These are phyloP conservation scores for Suhomyces sp. DNA, from an alignment of 805 yeast species.

Conservation along the genomic window DNA sequence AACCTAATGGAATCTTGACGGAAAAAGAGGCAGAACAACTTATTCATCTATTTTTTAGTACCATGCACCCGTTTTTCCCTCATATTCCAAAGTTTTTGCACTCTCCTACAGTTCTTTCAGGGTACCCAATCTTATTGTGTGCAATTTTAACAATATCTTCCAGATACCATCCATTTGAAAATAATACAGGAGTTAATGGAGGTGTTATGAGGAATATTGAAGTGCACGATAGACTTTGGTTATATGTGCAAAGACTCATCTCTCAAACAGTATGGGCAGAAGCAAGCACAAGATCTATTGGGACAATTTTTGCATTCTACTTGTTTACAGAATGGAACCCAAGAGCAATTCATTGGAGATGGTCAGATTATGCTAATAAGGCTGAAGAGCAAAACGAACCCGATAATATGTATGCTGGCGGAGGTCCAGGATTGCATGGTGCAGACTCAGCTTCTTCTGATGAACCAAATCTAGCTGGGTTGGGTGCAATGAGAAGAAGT, in stretches of 20 bases:
- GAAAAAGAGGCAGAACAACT: conserved; percentile 60
- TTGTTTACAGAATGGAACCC: conserved; percentile 95
- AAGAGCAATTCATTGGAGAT: conserved; percentile 84
- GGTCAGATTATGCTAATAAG: conserved; percentile 78
- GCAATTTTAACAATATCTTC: conserved; percentile 79
- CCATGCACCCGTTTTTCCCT: conserved; percentile 90
- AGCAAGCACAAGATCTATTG: conserved; percentile 81
- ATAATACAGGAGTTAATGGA: conserved; percentile 25
- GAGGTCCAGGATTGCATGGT: background rate
- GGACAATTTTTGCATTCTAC: conserved; percentile 81
- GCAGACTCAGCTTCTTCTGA: conserved; percentile 14
- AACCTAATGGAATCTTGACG: conserved; percentile 52
- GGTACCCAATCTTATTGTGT: conserved; percentile 78
- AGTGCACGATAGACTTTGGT: conserved; percentile 81
- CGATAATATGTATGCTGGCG: conserved; percentile 3
- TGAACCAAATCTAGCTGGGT: conserved; percentile 60
- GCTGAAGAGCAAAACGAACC: conserved; percentile 40
- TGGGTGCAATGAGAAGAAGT: conserved; percentile 82
- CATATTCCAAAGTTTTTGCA: conserved; percentile 76
- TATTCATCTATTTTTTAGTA: conserved; percentile 62
- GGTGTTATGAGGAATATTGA: conserved; percentile 51
- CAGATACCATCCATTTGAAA: conserved; percentile 64
- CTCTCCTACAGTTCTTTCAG: conserved; percentile 61
- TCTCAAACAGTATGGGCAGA: conserved; percentile 94
- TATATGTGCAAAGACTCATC: conserved; percentile 74